phyloP scores from a whole-genome alignment of 2,329 filamentous ascomycete genomes.

The Penicillium hesseltinei region DNA sequence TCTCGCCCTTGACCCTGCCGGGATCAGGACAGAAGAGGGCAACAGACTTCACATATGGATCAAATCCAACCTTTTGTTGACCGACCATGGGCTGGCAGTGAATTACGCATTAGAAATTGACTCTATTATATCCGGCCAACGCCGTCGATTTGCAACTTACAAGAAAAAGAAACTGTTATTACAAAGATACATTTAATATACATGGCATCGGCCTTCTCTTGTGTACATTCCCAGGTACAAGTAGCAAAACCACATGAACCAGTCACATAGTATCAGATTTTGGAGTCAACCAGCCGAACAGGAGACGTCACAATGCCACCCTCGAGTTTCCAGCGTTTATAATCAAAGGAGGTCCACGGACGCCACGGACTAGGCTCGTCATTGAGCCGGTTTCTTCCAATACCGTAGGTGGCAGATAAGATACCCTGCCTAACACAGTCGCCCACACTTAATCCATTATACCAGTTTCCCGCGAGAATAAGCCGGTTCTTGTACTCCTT shows the following conservation, averaged over 20 bases:
- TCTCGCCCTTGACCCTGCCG: background rate
- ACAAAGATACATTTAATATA: background rate
- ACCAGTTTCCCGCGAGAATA: slow-evolving; percentile 60
- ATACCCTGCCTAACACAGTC: slow-evolving; percentile 58
- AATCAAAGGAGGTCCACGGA: slow-evolving; percentile 24
- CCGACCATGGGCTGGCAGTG: background rate
- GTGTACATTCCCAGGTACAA: background rate
- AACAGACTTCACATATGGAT: background rate
- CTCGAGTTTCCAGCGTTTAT: slow-evolving; percentile 28
- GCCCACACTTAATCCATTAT: slow-evolving; percentile 51
- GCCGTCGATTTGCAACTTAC: background rate
- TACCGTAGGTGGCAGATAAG: slow-evolving; percentile 48
- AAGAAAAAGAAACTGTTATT: background rate
- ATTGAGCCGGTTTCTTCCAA: slow-evolving; percentile 34
- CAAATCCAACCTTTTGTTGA: background rate
- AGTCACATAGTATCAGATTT: slow-evolving; percentile 1
- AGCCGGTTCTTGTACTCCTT: slow-evolving; percentile 61
- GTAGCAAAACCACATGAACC: background rate
- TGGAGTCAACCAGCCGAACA: slow-evolving; percentile 18
- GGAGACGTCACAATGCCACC: slow-evolving; percentile 34
- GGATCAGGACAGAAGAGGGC: background rate
- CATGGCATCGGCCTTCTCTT: background rate
- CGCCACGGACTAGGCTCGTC: slow-evolving; percentile 3
- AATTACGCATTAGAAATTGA: background rate
- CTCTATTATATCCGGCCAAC: background rate